A percentile compares a stretch with the other conserved stretches of the same genome.
These are phyloP conservation scores for Leptographium procerum DNA, from an alignment of 2,329 filamentous ascomycete genomes.

Conservation along the genomic window DNA sequence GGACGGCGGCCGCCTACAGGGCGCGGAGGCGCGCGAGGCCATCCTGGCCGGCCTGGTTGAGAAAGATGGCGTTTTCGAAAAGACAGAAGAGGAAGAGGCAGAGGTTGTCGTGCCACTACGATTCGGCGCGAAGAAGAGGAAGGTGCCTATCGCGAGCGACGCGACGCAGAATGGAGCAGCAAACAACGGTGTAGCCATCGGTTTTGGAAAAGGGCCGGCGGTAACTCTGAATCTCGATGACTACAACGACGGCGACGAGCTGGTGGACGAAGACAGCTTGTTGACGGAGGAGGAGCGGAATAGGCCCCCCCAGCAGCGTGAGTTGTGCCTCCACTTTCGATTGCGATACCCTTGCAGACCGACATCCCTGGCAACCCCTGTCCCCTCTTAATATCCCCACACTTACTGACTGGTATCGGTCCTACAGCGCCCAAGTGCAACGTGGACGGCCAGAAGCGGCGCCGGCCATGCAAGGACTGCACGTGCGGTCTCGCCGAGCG, in stretches of 20 bases:
- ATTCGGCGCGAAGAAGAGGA: constrained; percentile 50
- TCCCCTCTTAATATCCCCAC: not conserved
- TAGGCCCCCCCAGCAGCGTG: constrained; percentile 69
- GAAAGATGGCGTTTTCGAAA: constrained; percentile 57
- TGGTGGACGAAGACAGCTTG: constrained; percentile 84
- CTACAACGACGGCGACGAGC: constrained; percentile 59
- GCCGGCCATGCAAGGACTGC: constrained; percentile 95
- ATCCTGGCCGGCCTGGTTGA: constrained; percentile 70
- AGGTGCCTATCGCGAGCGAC: not conserved
- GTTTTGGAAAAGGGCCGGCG: constrained; percentile 7
- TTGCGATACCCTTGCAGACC: not conserved
- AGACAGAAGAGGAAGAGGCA: constrained; percentile 50
- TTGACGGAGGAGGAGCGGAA: constrained; percentile 77
- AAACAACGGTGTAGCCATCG: not conserved
- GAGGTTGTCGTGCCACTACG: constrained; percentile 50
- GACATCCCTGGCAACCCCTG: not conserved
- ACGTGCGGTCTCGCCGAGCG: constrained; percentile 84
- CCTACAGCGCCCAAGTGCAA: constrained; percentile 65
- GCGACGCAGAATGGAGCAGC: not conserved
- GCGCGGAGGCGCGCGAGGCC: constrained; percentile 58
- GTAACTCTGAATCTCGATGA: constrained; percentile 32
- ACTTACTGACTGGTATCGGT: constrained; percentile 14
- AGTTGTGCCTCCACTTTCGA: constrained; percentile 24
- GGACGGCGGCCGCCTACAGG: constrained; percentile 43
- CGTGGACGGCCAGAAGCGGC: constrained; percentile 75